Base-by-base conservation (phyloP, 495 filamentous ascomycete species). In the Penicillium waksmanii region DNA sequence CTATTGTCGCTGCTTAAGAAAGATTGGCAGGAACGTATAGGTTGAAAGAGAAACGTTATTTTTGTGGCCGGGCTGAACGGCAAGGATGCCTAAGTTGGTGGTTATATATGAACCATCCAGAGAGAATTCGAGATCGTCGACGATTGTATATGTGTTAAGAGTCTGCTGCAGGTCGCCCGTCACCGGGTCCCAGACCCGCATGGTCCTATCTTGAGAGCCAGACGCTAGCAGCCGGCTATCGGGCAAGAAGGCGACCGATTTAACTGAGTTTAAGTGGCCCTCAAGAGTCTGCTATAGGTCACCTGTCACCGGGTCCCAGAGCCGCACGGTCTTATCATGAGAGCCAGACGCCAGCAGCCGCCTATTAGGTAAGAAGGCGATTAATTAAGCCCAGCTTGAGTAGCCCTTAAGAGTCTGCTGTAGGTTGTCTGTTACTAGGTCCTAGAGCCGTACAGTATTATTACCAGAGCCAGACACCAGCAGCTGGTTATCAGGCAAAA, bases 401-500 rank as follows among this genome's bases (percentile, higher is more conserved):
- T 5, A 5, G 25, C 25, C 25, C 25, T 27, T 5, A 7, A 27
- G 25, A 5, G 25, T 27, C 25, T 27, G 25, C 27, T 31, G 27
- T 5, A 31, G 27, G 8, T 64, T 72, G 53, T 59, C 69, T 70
- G 27, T 31, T 0, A 31, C 27, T 9, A 2, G 6, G 27, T 31
- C 27, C 27, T 5, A 31, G 27, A 31, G 27, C 27, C 27, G 27
- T 5, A 31, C 58, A 46, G 70, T 77, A 0, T 65, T 58, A 53
- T 75, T 65, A 15, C n/a, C 2, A 25, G 65, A 73, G 11, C 42
- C 61, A 15, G 74, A 77, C 23, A 55, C 67, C 1, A 78, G 12
- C 35, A 65, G 50, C 44, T 54, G 62, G 15, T 61, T 54, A 53
- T 80, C 65, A 9, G 63, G 65, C 25, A 72, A 74, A 62, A 78